Conservation (phyloP, 148 eudicot genomes). For the Rhododendron griersonianum region DNA sequence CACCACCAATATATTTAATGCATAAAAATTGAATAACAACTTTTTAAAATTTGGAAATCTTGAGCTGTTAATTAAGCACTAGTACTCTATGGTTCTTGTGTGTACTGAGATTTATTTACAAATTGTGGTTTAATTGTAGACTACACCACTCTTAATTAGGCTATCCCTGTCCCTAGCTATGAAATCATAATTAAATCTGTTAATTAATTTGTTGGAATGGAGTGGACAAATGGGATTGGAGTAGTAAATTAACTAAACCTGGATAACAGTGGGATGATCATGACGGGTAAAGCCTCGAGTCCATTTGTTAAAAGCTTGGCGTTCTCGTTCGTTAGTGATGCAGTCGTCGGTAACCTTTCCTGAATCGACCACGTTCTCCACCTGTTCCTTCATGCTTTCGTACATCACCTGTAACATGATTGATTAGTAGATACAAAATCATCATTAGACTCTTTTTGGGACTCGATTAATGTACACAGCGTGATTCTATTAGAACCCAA, state of each 20-base stretch:
- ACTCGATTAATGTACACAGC: too few species aligned
- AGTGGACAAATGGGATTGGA: neutral
- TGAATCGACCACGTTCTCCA: constrained; percentile 44
- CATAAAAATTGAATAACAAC: too few species aligned
- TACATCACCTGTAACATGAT: constrained; percentile 41
- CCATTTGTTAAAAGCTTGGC: constrained; percentile 48
- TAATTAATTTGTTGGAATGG: neutral
- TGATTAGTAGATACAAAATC: neutral
- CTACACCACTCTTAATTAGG: neutral
- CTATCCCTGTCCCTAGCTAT: neutral
- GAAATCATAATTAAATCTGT: neutral
- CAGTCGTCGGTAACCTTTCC: constrained; percentile 41
- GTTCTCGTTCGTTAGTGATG: constrained; percentile 29
- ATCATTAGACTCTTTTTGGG: too few species aligned
- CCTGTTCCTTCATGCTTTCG: constrained; percentile 52
- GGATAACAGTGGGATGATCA: constrained; percentile 63
- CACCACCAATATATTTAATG: too few species aligned
- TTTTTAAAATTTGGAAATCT: too few species aligned
- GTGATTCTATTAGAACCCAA: too few species aligned
- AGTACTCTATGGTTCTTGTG: too few species aligned
- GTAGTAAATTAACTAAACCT: too few species aligned
- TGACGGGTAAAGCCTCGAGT: constrained; percentile 42
- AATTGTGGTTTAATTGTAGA: too few species aligned
- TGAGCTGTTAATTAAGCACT: too few species aligned
- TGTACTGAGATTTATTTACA: too few species aligned